phyloP scores from a whole-genome alignment of 139 green algal species.

The Coccomyxa sp. region DNA sequence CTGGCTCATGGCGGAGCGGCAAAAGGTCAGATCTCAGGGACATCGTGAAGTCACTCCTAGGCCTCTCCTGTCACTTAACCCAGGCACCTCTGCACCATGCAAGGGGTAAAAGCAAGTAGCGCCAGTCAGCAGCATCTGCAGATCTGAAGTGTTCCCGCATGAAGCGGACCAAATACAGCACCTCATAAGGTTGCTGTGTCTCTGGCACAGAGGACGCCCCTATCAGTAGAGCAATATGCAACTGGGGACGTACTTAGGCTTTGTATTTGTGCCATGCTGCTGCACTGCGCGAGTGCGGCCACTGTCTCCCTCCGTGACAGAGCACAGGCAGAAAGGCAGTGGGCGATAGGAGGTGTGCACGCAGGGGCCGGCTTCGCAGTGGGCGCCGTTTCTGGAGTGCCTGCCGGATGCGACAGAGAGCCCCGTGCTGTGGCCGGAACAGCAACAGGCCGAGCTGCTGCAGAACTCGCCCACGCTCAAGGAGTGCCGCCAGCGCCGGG shows the following conservation, averaged over 20 bases:
- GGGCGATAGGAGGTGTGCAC: too few species aligned
- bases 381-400: conserved; percentile 23
- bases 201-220: too few species aligned
- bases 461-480: conserved; percentile 38
- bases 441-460: conserved; percentile 46
- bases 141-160: too few species aligned
- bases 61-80: too few species aligned
- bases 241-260: not conserved
- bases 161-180: too few species aligned
- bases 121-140: too few species aligned
- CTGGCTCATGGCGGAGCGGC: conserved; percentile 78
- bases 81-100: too few species aligned
- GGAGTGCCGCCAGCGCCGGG: not conserved
- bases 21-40: conserved; percentile 19
- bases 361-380: not conserved
- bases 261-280: not conserved
- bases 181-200: too few species aligned
- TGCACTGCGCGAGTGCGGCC: not conserved
- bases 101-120: too few species aligned
- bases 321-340: too few species aligned
- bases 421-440: conserved; percentile 57
- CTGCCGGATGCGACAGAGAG: conserved; percentile 31
- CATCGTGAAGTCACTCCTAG: too few species aligned
- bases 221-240: not conserved
- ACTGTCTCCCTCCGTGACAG: too few species aligned